These are phyloP conservation scores for Penicillium psychrosexuale DNA, from an alignment of 2,329 filamentous ascomycete species.

Conservation along the genomic window DNA sequence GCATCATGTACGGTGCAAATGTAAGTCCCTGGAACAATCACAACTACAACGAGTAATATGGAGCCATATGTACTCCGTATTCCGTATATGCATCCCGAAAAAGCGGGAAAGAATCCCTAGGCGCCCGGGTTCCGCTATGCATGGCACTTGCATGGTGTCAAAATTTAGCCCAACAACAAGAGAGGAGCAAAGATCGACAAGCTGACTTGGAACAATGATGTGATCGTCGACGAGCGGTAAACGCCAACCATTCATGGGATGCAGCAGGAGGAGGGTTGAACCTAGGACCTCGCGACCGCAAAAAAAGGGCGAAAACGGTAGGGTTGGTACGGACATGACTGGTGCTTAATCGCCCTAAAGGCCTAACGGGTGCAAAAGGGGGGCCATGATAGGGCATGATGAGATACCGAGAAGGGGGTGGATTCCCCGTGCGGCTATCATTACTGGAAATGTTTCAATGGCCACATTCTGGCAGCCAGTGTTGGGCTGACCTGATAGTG, in stretches of 20 bases:
- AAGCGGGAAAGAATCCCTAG: neutral
- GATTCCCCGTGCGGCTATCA: slow-evolving; percentile 21
- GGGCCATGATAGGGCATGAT: slow-evolving; percentile 14
- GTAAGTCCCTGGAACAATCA: neutral
- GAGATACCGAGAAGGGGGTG: slow-evolving; percentile 11
- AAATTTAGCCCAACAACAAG: slow-evolving; percentile 2
- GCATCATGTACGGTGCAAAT: neutral
- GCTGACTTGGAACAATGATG: neutral
- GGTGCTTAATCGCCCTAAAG: neutral
- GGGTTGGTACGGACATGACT: slow-evolving; percentile 9
- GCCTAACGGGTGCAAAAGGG: slow-evolving; percentile 18
- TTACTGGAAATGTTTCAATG: slow-evolving; percentile 23
- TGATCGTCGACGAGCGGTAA: slow-evolving; percentile 1
- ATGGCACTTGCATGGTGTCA: slow-evolving; percentile 19
- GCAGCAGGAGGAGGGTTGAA: neutral
- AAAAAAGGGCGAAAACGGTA: slow-evolving; percentile 11
- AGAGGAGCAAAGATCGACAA: slow-evolving; percentile 13
- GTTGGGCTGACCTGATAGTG: slow-evolving; percentile 3
- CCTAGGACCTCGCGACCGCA: neutral
- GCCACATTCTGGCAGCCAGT: slow-evolving; percentile 10
- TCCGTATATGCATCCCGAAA: slow-evolving; percentile 1
- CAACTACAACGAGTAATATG: neutral
- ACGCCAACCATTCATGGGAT: slow-evolving; percentile 9
- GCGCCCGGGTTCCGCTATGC: neutral
- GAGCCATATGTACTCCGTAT: neutral